Percentiles rank a stretch among this genome's conserved stretches.
phyloP scores from a whole-genome alignment of 495 filamentous ascomycete genomes.

The Penicillium turbatum region DNA sequence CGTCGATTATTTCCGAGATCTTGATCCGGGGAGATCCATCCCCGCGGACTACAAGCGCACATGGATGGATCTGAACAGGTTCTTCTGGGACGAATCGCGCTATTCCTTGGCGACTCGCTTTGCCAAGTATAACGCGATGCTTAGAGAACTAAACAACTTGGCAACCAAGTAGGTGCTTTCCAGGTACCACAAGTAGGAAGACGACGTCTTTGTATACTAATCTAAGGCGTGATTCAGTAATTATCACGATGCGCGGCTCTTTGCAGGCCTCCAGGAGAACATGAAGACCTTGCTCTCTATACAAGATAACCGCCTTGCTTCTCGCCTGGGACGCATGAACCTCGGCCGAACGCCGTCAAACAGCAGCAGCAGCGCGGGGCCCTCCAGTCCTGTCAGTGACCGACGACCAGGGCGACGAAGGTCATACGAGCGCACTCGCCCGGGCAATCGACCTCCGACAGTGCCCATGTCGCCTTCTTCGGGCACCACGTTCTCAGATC shows the following conservation, averaged over 20 bases:
- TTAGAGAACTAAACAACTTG: constrained; percentile 45
- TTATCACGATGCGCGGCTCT: constrained; percentile 23
- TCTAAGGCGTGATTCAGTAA: constrained; percentile 23
- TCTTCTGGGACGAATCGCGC: constrained; percentile 50
- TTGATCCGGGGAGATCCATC: constrained; percentile 35
- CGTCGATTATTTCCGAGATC: constrained; percentile 45
- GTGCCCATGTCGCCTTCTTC: constrained; percentile 34
- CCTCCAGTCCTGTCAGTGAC: constrained; percentile 28
- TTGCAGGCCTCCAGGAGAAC: constrained; percentile 30
- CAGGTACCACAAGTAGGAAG: not conserved
- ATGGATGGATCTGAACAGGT: constrained; percentile 49
- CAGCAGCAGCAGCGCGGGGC: constrained; percentile 23
- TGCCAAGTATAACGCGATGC: constrained; percentile 49
- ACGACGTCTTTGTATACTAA: constrained; percentile 3
- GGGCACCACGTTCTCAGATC: constrained; percentile 29
- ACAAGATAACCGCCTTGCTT: constrained; percentile 37
- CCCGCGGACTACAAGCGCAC: constrained; percentile 41
- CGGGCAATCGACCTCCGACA: constrained; percentile 23
- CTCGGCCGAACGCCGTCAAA: constrained; percentile 29
- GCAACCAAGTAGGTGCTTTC: constrained; percentile 40
- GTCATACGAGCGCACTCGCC: constrained; percentile 42
- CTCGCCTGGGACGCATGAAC: constrained; percentile 35
- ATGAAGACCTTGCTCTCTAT: constrained; percentile 34
- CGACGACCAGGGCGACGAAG: constrained; percentile 30
- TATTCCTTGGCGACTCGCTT: constrained; percentile 48